Percentiles rank a stretch among this genome's conserved stretches.
phyloP scores from a whole-genome alignment of 345 rosid genomes.

The Arabidopsis thaliana region TAIR10.1 NC_003076.8:2033501-2034000 shows the following conservation, averaged over 20 bases:
- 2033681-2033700: slow-evolving; percentile 18
- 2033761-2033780: slow-evolving; percentile 14
- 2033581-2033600: slow-evolving; percentile 31
- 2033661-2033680: background rate
- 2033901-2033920: slow-evolving; percentile 73
- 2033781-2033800: slow-evolving; percentile 33
- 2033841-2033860: slow-evolving; percentile 30
- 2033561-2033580: slow-evolving; percentile 52
- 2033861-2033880: slow-evolving; percentile 36
- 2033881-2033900: slow-evolving; percentile 40
- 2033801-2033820: slow-evolving; percentile 54
- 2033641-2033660: slow-evolving; percentile 27
- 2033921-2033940: slow-evolving; percentile 83
- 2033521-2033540: slow-evolving; percentile 75
- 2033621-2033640: background rate
- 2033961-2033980: slow-evolving; percentile 72
- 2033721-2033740: background rate
- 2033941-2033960: slow-evolving; percentile 80
- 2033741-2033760: background rate
- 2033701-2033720: background rate
- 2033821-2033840: slow-evolving; percentile 38
- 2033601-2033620: slow-evolving; percentile 22
- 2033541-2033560: slow-evolving; percentile 89
- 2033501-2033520: slow-evolving; percentile 91
- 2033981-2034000: slow-evolving; percentile 83